Evolutionary conservation across 805 yeast species (phyloP), one percentile per base, ranked within the genome.

Genomic region (Brettanomyces sp.): DNA sequence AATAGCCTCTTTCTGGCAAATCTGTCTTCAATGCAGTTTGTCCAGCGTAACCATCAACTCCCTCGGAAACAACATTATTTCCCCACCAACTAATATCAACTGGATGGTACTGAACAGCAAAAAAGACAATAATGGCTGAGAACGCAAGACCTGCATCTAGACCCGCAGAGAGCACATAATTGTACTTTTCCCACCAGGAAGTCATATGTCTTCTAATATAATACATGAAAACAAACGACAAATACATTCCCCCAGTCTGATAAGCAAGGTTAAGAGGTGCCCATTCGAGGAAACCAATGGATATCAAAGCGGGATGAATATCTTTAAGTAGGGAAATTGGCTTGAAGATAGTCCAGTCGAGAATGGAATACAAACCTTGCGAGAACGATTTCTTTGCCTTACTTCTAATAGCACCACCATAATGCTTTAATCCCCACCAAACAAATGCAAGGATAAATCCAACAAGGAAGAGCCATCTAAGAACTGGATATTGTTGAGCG

Each of bases 261-360:
- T 79, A 80, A 60, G 80, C 81, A 28, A 85, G 79, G 4, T 88
- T 80, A 36, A 85, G 82, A 38, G 91, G 90, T 13, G 91, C 90
- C 54, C 82, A 77, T 52, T 71, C 69, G 40, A 80, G 81, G n/a
- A 76, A 63, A 5, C 77, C 73, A 18, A 73, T 67, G 54, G 85
- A 73, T 45, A 86, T 80, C 9, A 82, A 80, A 0, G 89, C 86
- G 59, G 85, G 82, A 49, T 80, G 82, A 53, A 80, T 64, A 51
- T 72, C 71, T 39, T 63, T 57, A 33, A 68, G 47, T n/a, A 45
- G 68, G n/a, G 69, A 64, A 36, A 45, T 14, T 22, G 42, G 45
- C 9, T 38, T 32, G 34, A 42, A 45, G 14, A 45, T 38, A 22
- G 39, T 18, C 14, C 30, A n/a, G 51, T 42, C 46, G 36, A 37